These are phyloP conservation scores for Globisporangium polare DNA, from an alignment of 352 stramenopile species.

Conservation along the genomic window DNA sequence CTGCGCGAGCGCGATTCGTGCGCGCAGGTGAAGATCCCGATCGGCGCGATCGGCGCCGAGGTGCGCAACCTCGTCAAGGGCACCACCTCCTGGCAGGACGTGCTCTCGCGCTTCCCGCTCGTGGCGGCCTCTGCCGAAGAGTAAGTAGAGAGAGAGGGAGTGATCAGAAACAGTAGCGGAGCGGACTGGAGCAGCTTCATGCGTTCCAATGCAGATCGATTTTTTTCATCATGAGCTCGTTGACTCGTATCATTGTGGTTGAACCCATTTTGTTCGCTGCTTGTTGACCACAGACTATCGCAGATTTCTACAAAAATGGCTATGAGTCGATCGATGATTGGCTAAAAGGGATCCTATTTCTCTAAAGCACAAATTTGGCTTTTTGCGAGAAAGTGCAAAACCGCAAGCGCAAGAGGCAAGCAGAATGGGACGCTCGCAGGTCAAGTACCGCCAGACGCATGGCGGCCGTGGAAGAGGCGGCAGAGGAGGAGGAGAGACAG, in stretches of 20 bases:
- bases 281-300: background rate
- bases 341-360: background rate
- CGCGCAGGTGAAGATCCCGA: conserved; percentile 93
- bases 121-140: conserved; percentile 50
- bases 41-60: conserved; percentile 71
- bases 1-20: conserved; percentile 97
- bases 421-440: conserved; percentile 63
- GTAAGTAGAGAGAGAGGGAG: background rate
- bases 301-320: background rate
- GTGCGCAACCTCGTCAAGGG: conserved; percentile 89
- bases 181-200: background rate
- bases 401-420: background rate
- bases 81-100: conserved; percentile 75
- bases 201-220: background rate
- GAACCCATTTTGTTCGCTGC: background rate
- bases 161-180: background rate
- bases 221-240: background rate
- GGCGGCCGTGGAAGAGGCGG: conserved; percentile 22
- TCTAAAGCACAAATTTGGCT: background rate
- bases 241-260: background rate
- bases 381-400: background rate
- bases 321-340: background rate
- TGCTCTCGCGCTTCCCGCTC: conserved; percentile 79
- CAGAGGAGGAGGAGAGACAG: background rate
- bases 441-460: conserved; percentile 61